Conservation (phyloP, 2,329 filamentous ascomycete species). For the Exophiala sp. region DNA sequence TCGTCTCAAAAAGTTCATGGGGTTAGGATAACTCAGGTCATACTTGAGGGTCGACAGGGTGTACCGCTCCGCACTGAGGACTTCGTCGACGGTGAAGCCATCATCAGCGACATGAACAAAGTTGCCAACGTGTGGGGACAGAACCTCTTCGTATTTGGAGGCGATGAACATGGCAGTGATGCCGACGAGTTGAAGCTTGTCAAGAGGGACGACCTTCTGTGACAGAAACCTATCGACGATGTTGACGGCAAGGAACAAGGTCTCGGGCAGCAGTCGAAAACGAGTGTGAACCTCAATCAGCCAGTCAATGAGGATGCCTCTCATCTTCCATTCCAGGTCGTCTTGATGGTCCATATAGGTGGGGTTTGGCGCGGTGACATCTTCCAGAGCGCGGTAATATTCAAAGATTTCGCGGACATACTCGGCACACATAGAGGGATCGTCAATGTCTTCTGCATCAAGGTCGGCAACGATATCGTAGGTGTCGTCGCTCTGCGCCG, state of each 20-base stretch:
- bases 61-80: constrained; percentile 94
- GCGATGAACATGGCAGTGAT: constrained; percentile 99
- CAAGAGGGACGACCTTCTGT: constrained; percentile 89
- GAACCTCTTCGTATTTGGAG: constrained; percentile 97
- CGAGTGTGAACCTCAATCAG: constrained; percentile 96
- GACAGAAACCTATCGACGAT: constrained; percentile 98
- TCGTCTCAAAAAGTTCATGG: constrained; percentile 98
- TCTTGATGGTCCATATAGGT: constrained; percentile 94
- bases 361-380: constrained; percentile 76
- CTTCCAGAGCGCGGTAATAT: constrained; percentile 84
- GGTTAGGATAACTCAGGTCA: constrained; percentile 97
- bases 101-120: constrained; percentile 97
- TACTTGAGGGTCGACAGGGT: constrained; percentile 89
- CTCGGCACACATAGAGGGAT: constrained; percentile 96
- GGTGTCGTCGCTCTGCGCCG: constrained; percentile 34
- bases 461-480: constrained; percentile 53
- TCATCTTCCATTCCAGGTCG: constrained; percentile 97
- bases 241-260: constrained; percentile 94
- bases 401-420: constrained; percentile 98
- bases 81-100: constrained; percentile 91
- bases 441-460: constrained; percentile 82
- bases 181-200: constrained; percentile 92
- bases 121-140: constrained; percentile 94
- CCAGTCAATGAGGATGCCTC: constrained; percentile 96
- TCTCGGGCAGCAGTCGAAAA: constrained; percentile 93